These are phyloP conservation scores for Neofusicoccum parvum DNA, from an alignment of 2,329 filamentous ascomycete species.

Conservation along the genomic window DNA sequence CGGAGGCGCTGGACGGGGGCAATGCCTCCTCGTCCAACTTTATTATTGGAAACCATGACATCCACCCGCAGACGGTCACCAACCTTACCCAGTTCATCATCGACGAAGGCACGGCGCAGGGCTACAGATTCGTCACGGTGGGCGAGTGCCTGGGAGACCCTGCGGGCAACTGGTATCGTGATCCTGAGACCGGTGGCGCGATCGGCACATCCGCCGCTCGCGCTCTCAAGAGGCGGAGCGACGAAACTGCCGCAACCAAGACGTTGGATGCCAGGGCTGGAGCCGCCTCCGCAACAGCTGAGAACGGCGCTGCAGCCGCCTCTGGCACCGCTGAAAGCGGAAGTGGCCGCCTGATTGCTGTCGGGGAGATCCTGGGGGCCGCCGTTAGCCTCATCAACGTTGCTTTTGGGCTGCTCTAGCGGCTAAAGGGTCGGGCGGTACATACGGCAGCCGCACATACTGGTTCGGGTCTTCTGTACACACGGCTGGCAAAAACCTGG, in stretches of 20 bases:
- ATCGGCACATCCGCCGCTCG: not conserved
- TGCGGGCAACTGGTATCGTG: constrained; percentile 54
- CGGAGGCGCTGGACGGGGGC: not conserved
- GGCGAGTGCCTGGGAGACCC: constrained; percentile 61
- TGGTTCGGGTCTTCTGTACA: not conserved
- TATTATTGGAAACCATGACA: constrained; percentile 50
- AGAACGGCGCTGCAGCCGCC: not conserved
- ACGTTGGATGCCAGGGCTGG: not conserved
- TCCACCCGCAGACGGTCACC: constrained; percentile 52
- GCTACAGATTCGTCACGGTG: constrained; percentile 51
- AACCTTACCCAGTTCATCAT: constrained; percentile 51
- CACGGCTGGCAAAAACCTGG: not conserved
- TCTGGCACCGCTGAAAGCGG: constrained; percentile 6
- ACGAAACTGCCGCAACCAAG: not conserved
- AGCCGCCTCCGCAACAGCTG: not conserved
- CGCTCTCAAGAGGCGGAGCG: not conserved
- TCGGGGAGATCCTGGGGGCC: not conserved
- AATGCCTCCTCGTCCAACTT: not conserved
- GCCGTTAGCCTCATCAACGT: not conserved
- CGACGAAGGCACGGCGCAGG: constrained; percentile 38
- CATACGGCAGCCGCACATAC: not conserved
- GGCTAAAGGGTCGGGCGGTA: not conserved
- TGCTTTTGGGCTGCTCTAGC: not conserved
- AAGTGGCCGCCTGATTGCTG: not conserved
- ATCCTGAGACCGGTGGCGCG: constrained; percentile 18